These are phyloP conservation scores for Rostrohypoxylon terebratum DNA, from an alignment of 495 filamentous ascomycete species.

Conservation along the genomic window DNA sequence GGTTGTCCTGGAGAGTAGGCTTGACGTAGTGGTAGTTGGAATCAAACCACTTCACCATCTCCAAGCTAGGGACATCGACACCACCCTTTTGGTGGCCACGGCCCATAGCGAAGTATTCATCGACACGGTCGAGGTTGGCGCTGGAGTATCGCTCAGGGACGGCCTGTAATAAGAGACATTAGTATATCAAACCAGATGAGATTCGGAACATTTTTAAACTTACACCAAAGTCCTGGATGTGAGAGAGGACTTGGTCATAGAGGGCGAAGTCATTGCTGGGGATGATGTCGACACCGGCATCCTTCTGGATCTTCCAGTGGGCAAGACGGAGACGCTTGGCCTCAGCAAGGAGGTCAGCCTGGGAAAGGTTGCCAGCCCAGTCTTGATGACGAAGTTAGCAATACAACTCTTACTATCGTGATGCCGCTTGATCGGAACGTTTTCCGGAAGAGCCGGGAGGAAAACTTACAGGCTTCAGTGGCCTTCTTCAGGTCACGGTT, in stretches of 20 bases:
- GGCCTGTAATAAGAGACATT: conserved; percentile 63
- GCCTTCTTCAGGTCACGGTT: conserved; percentile 99
- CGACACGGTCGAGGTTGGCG: conserved; percentile 84
- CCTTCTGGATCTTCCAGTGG: conserved; percentile 99
- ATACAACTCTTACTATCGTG: background rate
- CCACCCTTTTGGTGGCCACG: conserved; percentile 94
- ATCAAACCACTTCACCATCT: conserved; percentile 99
- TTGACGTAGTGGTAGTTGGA: conserved; percentile 99
- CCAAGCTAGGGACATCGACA: conserved; percentile 91
- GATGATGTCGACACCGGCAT: conserved; percentile 95
- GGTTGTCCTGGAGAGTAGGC: conserved; percentile 94
- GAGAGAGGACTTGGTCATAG: conserved; percentile 98
- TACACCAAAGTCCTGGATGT: conserved; percentile 98
- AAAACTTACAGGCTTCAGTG: conserved; percentile 77
- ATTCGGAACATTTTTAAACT: conserved; percentile 50
- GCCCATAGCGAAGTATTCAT: conserved; percentile 99
- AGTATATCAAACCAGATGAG: conserved; percentile 21
- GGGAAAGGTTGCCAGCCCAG: conserved; percentile 94
- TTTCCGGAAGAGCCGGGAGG: background rate
- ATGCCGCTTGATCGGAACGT: background rate
- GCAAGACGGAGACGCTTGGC: conserved; percentile 94
- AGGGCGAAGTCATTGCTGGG: conserved; percentile 99
- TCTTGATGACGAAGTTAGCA: conserved; percentile 58
- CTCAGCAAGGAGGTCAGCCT: conserved; percentile 86
- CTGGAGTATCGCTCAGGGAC: conserved; percentile 90